A percentile compares a stretch with the other conserved stretches of the same genome.
Evolutionary conservation across 768 basidiomycete species (phyloP).

Genomic region (Agrocybe praecox): DNA sequence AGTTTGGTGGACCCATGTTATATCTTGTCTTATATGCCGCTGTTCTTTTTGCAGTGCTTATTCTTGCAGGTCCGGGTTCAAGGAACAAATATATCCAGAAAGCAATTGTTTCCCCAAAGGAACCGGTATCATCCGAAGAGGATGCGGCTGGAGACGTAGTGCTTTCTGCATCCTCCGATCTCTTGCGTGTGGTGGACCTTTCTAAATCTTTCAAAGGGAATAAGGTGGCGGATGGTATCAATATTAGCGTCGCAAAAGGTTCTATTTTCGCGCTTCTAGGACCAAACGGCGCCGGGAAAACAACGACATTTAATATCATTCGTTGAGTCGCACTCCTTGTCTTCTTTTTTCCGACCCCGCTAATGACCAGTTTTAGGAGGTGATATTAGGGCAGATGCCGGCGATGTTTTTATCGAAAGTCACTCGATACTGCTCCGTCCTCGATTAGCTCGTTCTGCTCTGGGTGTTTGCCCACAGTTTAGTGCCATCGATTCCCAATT

Average conservation of each 20-base stretch:
- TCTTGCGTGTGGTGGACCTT: conserved; percentile 63
- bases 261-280: conserved; percentile 74
- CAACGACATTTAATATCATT: conserved; percentile 81
- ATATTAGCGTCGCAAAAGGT: conserved; percentile 61
- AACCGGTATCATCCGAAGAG: conserved; percentile 17
- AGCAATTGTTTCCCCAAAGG: conserved; percentile 6
- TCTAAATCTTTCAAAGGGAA: conserved; percentile 60
- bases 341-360: neutral
- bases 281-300: conserved; percentile 85
- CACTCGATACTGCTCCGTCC: conserved; percentile 65
- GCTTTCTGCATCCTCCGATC: conserved; percentile 47
- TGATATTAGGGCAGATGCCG: conserved; percentile 63
- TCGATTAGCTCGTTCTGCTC: conserved; percentile 60
- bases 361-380: conserved; percentile 47
- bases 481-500: conserved; percentile 80
- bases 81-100: conserved; percentile 40
- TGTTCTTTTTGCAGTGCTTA: conserved; percentile 61
- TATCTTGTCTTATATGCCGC: conserved; percentile 70
- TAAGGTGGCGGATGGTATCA: conserved; percentile 73
- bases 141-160: conserved; percentile 60
- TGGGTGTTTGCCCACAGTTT: conserved; percentile 86
- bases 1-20: conserved; percentile 74
- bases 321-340: conserved; percentile 43
- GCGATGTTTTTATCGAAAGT: conserved; percentile 70
- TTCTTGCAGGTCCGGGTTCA: conserved; percentile 75